Percentiles rank a stretch among this genome's conserved stretches.
These are phyloP conservation scores for Mortierella polycephala DNA, from an alignment of 371 early-diverging fungal species.

Conservation along the genomic window DNA sequence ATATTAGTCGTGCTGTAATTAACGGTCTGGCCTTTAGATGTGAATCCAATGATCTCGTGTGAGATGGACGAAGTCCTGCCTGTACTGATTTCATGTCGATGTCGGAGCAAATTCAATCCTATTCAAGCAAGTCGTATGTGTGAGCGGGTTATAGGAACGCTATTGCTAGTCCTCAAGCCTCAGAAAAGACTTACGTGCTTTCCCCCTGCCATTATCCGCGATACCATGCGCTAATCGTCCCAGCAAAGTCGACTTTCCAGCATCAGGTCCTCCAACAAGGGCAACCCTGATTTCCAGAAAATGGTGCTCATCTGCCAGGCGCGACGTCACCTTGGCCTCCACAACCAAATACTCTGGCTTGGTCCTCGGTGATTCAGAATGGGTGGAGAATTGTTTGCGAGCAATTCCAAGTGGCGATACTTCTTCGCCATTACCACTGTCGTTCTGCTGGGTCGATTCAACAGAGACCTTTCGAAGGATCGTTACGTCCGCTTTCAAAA, in stretches of 20 bases:
- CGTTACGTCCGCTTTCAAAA: conserved; percentile 65
- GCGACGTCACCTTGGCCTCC: conserved; percentile 71
- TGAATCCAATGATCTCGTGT: conserved; percentile 89
- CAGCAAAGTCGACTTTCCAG: conserved; percentile 89
- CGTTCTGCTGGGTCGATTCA: conserved; percentile 30
- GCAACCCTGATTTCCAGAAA: conserved; percentile 86
- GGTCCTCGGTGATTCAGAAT: conserved; percentile 35
- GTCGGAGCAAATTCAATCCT: conserved; percentile 84
- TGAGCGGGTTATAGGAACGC: background rate
- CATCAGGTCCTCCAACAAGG: conserved; percentile 83
- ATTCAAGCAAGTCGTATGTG: background rate
- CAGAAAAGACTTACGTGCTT: conserved; percentile 60
- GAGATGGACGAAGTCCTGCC: conserved; percentile 92
- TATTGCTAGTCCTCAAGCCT: background rate
- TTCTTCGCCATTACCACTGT: conserved; percentile 2
- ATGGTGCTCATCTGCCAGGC: conserved; percentile 65
- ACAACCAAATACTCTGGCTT: conserved; percentile 63
- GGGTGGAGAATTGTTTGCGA: conserved; percentile 16
- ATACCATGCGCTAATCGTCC: conserved; percentile 85
- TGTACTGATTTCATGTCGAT: conserved; percentile 91
- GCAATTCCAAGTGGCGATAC: conserved; percentile 13
- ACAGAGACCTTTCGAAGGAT: conserved; percentile 58
- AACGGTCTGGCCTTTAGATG: conserved; percentile 65
- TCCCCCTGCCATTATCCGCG: conserved; percentile 89
- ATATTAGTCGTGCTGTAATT: conserved; percentile 72